Evolutionary conservation across 352 stramenopile genomes (phyloP).

Genomic region (Phytopythium oedochilum): DNA sequence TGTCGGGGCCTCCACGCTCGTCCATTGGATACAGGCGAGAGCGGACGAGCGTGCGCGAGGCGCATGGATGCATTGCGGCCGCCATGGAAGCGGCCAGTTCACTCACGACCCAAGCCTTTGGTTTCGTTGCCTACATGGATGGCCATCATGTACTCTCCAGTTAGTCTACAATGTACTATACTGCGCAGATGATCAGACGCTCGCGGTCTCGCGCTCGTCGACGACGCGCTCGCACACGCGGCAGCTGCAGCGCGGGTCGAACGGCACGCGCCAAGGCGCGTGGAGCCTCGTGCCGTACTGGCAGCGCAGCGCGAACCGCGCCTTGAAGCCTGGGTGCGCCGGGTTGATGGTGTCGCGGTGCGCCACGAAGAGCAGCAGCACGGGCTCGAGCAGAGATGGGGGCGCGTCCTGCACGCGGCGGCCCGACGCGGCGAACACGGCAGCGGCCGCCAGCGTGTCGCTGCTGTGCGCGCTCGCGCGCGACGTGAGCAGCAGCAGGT

Average conservation of each 20-base stretch:
- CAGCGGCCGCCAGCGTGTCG: slow-evolving; percentile 45
- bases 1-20: not conserved
- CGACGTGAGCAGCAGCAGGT: slow-evolving; percentile 46
- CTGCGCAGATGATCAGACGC: not conserved
- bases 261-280: slow-evolving; percentile 53
- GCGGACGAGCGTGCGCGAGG: not conserved
- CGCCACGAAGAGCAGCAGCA: slow-evolving; percentile 55
- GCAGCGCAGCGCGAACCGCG: slow-evolving; percentile 65
- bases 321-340: slow-evolving; percentile 37
- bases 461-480: slow-evolving; percentile 35
- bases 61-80: not conserved
- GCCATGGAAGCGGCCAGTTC: not conserved
- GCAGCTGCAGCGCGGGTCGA: slow-evolving; percentile 43
- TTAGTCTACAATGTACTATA: slow-evolving; percentile 1
- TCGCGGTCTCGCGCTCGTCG: slow-evolving; percentile 12
- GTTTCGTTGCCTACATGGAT: not conserved
- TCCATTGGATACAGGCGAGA: not conserved
- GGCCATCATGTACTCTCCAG: not conserved
- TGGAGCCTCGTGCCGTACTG: slow-evolving; percentile 41
- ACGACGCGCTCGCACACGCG: slow-evolving; percentile 51
- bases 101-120: not conserved
- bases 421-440: slow-evolving; percentile 51
- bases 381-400: slow-evolving; percentile 35
- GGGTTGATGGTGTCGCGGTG: slow-evolving; percentile 69
- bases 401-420: slow-evolving; percentile 44